phyloP scores from a whole-genome alignment of 179 eudicot species.

The Silene noctiflora region DNA sequence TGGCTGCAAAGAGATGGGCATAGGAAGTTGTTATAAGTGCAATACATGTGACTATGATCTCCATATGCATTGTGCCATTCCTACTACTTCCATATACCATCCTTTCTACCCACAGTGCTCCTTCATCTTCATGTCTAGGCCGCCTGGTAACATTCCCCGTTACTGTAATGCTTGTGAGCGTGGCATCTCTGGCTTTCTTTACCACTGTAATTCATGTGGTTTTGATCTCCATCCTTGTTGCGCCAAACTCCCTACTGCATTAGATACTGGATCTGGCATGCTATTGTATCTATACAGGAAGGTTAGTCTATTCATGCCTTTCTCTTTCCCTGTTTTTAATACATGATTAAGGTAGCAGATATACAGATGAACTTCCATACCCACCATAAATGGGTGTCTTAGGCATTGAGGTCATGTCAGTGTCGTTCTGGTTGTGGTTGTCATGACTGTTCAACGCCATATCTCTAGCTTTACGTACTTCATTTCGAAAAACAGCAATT shows the following conservation, averaged over 20 bases:
- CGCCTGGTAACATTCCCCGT: constrained; percentile 58
- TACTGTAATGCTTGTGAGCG: constrained; percentile 88
- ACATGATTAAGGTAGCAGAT: no score
- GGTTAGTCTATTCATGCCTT: constrained; percentile 27
- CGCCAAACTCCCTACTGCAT: constrained; percentile 52
- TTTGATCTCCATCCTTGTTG: constrained; percentile 68
- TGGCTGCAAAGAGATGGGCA: constrained; percentile 85
- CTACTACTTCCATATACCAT: constrained; percentile 50
- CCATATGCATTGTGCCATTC: constrained; percentile 80
- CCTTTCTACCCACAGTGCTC: constrained; percentile 79
- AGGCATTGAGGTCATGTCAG: no score
- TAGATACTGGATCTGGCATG: constrained; percentile 58
- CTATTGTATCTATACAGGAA: constrained; percentile 52
- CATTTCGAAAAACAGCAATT: neutral
- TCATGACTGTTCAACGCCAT: no score
- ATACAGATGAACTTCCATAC: no score
- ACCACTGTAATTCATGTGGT: constrained; percentile 55
- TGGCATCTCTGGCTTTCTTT: constrained; percentile 63
- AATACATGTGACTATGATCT: constrained; percentile 62
- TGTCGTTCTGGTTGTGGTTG: no score
- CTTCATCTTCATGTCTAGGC: constrained; percentile 61
- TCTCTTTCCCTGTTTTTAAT: neutral
- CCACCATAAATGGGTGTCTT: no score
- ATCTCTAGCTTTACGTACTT: neutral
- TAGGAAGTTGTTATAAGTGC: constrained; percentile 72